Evolutionary conservation across 495 filamentous ascomycete species (phyloP), one percentile per base, ranked within the genome.

Genomic region (Lophium mytilinum): DNA sequence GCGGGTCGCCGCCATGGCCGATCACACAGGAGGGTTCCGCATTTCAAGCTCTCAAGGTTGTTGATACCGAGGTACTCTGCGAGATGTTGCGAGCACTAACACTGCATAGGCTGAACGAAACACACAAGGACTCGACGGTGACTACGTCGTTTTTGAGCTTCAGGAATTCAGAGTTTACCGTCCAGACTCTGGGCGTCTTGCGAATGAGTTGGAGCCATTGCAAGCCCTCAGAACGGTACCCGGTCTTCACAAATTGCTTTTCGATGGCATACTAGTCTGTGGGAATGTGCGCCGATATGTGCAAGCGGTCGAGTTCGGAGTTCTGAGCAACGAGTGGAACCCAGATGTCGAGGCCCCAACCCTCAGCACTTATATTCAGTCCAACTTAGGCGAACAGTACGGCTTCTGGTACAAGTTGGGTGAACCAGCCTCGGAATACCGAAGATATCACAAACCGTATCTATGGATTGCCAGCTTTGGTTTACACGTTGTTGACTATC

Each of bases 401-500:
- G 66, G 78, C 33, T 66, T 86, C 6, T 89, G 85, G 72, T 90
- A 89, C 62, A 72, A 73, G 14, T 67, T 90, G 1, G 68, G 63
- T 14, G 71, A 66, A 1, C 82, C 85, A 6, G 68, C 82, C 0
- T 24, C 58, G 0, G 79, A 82, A 46, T 90, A 90, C 58, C 43
- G 19, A 37, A 64, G 80, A 18, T 89, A 80, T 59, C 73, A 82
- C 53, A 49, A 73, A 6, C 73, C 78, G 0, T 89, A 88, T 54
- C 53, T 80, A 0, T 90, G 86, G 87, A 60, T 89, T 14, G 83
- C 78, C 0, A 77, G 83, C 48, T 70, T 89, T 11, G 75, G 77
- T 1, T 89, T 88, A 61, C 79, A 87, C 61, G 76, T 86, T 37
- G 71, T 88, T 14, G 85, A 88, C 56, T 89, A 78, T 60, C 71